Percentiles rank a stretch among this genome's conserved stretches.
Evolutionary conservation across 345 rosid species (phyloP).

Genomic region (Eucalyptus curtisii): DNA sequence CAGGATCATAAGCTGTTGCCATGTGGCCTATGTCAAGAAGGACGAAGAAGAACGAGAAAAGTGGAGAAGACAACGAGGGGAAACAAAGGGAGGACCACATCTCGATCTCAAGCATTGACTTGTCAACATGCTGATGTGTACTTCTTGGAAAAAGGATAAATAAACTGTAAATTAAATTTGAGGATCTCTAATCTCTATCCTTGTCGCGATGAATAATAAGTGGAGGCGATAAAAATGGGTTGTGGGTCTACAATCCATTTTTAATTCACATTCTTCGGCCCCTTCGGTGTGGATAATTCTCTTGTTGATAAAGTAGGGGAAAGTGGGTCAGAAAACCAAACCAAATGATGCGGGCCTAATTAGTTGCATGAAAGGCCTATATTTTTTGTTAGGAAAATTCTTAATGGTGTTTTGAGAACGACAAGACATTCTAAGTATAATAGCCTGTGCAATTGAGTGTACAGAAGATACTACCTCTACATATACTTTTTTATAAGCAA

Average conservation of each 20-base stretch:
- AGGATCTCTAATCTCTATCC: background rate
- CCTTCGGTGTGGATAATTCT: background rate
- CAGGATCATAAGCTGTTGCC: background rate
- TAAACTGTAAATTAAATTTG: background rate
- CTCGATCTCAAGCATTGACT: background rate
- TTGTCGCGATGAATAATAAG: background rate
- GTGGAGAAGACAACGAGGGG: background rate
- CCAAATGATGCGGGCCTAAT: background rate
- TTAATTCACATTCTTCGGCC: background rate
- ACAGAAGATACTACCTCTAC: background rate
- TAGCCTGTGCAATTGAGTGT: background rate
- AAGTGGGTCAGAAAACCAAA: background rate
- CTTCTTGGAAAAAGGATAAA: background rate
- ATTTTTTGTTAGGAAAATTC: background rate
- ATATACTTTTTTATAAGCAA: background rate
- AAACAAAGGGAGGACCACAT: background rate
- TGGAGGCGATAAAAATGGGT: background rate
- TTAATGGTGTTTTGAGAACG: background rate
- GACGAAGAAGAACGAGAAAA: background rate
- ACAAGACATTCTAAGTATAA: background rate
- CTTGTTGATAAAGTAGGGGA: background rate
- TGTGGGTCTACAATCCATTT: background rate
- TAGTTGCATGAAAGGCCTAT: background rate
- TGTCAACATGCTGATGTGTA: background rate
- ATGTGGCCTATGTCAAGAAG: background rate